Evolutionary conservation across 192 early-diverging fungal genomes (phyloP).

Genomic region (Coemansia sp.): DNA sequence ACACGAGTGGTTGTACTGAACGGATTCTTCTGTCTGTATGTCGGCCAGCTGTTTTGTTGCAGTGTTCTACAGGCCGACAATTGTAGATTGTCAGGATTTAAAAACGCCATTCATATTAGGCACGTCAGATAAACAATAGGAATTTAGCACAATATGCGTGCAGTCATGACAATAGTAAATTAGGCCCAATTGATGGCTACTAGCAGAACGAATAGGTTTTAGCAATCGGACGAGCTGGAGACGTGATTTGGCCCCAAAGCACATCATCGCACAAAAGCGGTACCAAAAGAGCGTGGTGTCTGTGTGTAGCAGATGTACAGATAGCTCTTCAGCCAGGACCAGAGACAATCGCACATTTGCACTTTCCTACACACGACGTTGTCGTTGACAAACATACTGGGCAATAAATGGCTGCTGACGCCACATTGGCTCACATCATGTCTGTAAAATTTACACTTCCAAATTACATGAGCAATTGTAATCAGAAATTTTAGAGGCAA

Average conservation of each 20-base stretch:
- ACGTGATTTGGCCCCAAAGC: neutral
- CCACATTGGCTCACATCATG: neutral
- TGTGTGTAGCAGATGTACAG: neutral
- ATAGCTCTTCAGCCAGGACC: neutral
- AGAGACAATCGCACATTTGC: neutral
- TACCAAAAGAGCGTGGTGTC: neutral
- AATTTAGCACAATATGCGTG: neutral
- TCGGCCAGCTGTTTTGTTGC: neutral
- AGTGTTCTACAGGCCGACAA: neutral
- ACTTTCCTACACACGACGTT: neutral
- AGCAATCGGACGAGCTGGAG: neutral
- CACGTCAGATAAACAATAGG: neutral
- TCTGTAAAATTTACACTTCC: too few relatives aligned
- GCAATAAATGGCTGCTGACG: neutral
- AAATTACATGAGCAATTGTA: too few relatives aligned
- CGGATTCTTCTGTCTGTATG: neutral
- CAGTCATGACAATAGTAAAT: neutral
- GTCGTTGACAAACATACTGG: neutral
- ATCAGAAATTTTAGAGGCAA: too few relatives aligned
- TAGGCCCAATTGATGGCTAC: too few relatives aligned
- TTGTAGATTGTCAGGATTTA: neutral
- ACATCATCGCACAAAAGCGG: neutral
- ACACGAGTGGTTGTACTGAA: neutral
- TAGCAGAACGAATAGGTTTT: neutral
- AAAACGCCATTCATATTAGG: neutral